Evolutionary conservation across 768 basidiomycete genomes (phyloP).

Genomic region (Mycena latifolia): DNA sequence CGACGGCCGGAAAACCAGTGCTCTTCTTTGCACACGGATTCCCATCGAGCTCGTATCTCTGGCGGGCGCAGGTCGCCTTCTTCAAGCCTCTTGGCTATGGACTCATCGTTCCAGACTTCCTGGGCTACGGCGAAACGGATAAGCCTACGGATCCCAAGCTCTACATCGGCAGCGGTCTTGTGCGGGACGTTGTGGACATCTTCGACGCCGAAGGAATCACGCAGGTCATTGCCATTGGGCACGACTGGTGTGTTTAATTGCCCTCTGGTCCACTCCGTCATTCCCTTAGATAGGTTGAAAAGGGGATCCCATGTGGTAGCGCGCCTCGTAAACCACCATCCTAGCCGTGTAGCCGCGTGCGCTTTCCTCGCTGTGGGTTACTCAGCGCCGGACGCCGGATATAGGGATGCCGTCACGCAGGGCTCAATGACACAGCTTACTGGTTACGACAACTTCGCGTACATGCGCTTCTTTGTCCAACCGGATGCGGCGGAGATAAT

Average conservation of each 20-base stretch:
- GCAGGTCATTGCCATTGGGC: too few species aligned
- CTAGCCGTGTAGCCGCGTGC: too few species aligned
- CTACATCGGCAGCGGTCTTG: too few species aligned
- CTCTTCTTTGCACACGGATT: neutral
- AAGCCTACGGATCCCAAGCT: constrained; percentile 36
- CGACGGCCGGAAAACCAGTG: neutral
- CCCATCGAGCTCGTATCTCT: neutral
- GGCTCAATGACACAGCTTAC: neutral
- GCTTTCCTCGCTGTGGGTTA: constrained; percentile 54
- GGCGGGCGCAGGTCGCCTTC: neutral
- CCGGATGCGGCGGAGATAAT: constrained; percentile 49
- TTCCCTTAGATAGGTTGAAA: neutral
- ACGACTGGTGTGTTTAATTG: too few species aligned
- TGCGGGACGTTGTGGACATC: too few species aligned
- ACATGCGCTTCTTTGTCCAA: constrained; percentile 28
- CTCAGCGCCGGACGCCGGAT: constrained; percentile 37
- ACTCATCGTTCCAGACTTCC: neutral
- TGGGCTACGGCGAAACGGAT: constrained; percentile 2
- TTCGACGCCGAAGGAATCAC: too few species aligned
- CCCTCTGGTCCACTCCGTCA: too few species aligned
- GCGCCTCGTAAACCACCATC: too few species aligned
- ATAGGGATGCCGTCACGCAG: constrained; percentile 37
- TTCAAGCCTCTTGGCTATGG: neutral
- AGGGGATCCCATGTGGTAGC: constrained; percentile 53
- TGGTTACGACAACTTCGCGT: constrained; percentile 20